Evolutionary conservation across 257 asterid species (phyloP).

Genomic region (Solanum pennellii): DNA sequence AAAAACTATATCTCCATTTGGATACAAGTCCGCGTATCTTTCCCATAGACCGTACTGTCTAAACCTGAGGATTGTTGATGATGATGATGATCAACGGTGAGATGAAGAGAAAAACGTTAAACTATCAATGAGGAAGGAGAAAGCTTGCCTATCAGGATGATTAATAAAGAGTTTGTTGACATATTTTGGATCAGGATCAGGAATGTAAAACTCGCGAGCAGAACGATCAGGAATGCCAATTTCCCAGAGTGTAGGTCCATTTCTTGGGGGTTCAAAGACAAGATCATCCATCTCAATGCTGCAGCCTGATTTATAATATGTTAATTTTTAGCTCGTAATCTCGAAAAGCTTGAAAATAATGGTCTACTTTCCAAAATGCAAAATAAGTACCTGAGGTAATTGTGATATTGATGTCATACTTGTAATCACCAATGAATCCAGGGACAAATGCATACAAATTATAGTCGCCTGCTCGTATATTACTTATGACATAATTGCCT

Average conservation of each 20-base stretch:
- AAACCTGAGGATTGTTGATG: slow-evolving; percentile 33
- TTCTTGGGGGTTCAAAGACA: slow-evolving; percentile 49
- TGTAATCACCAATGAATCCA: slow-evolving; percentile 58
- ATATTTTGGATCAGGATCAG: slow-evolving; percentile 55
- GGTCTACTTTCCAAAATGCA: neutral
- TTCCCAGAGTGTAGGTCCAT: slow-evolving; percentile 77
- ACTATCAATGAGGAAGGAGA: neutral
- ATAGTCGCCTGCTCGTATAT: slow-evolving; percentile 48
- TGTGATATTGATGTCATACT: slow-evolving; percentile 18
- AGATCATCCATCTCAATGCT: slow-evolving; percentile 39
- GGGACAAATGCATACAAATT: slow-evolving; percentile 59
- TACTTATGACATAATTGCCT: slow-evolving; percentile 36
- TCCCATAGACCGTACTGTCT: slow-evolving; percentile 93
- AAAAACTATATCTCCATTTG: slow-evolving; percentile 52
- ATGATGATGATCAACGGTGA: neutral
- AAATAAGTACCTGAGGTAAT: slow-evolving; percentile 33
- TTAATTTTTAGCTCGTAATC: neutral
- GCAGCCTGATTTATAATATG: slow-evolving; percentile 22
- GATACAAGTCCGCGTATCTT: slow-evolving; percentile 58
- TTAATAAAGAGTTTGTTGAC: slow-evolving; percentile 41
- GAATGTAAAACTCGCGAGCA: slow-evolving; percentile 60
- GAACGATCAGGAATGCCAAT: slow-evolving; percentile 68
- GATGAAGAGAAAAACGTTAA: neutral
- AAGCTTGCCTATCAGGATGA: slow-evolving; percentile 47
- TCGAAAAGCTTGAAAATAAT: neutral